phyloP scores from a whole-genome alignment of 768 basidiomycete genomes.

The Sistotremastrum niveocremeum region DNA sequence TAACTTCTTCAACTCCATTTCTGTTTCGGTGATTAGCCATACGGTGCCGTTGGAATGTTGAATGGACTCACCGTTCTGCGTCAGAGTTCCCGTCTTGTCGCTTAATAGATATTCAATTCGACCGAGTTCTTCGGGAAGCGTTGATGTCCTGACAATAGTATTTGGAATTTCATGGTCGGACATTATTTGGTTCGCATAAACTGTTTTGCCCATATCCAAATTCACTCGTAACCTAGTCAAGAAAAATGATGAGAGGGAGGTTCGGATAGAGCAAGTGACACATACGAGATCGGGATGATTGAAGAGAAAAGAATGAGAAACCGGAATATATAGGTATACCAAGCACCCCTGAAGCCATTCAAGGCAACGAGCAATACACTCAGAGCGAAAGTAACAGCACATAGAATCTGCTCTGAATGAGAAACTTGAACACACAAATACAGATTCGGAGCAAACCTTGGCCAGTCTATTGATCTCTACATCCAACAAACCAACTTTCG shows the following conservation, averaged over 20 bases:
- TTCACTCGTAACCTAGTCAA: conserved; percentile 82
- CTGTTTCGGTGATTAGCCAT: conserved; percentile 25
- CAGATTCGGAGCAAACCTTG: conserved; percentile 42
- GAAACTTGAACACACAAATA: neutral
- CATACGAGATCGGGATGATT: conserved; percentile 96
- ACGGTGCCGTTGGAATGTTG: neutral
- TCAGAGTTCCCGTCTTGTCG: conserved; percentile 96
- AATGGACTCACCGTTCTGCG: conserved; percentile 70
- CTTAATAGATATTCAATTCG: conserved; percentile 91
- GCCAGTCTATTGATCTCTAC: conserved; percentile 90
- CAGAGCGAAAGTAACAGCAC: conserved; percentile 83
- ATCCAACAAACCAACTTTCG: conserved; percentile 86
- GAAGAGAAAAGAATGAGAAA: conserved; percentile 97
- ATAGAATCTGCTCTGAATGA: conserved; percentile 55
- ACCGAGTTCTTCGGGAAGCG: conserved; percentile 91
- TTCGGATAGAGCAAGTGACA: neutral
- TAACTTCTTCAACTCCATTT: conserved; percentile 99
- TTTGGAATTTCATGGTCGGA: conserved; percentile 83
- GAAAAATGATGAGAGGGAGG: neutral
- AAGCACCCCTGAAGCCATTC: conserved; percentile 89
- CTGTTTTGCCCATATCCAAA: conserved; percentile 98
- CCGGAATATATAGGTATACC: conserved; percentile 94
- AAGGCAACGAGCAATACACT: conserved; percentile 87
- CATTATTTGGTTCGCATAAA: conserved; percentile 94
- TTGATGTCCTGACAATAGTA: conserved; percentile 95